Evolutionary conservation across 352 stramenopile species (phyloP), one percentile per base, ranked within the genome.

Genomic region (Phytopythium oedochilum): DNA sequence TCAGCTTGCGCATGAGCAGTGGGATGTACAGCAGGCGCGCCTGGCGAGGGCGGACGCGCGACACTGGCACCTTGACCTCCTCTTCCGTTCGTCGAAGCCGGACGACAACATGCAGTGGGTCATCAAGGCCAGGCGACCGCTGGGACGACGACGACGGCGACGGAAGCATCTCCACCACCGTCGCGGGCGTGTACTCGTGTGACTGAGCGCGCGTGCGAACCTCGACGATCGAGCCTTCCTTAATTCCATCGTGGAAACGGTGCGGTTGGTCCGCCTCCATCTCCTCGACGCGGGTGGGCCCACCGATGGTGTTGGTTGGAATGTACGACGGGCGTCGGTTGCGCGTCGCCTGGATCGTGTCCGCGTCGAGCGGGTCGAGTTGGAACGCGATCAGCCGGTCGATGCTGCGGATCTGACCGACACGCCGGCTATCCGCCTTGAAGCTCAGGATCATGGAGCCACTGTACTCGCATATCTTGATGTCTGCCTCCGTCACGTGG

Each of bases 371-470:
- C 5, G 83, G 69, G 55, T 93, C 82, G 22, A 95, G 63, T 57
- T 95, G 86, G 53, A 93, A 95, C 22, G 86, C 86, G 51, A 95
- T 89, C 12, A 95, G 60, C 1, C 84, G 75, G 26, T 95, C 86
- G 52, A 95, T 91, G 61, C 83, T 94, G 29, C 86, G 83, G 48
- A 95, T 94, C 58, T 93, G 83, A 17, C 79, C 83, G 23, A 95
- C 75, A 17, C 85, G 80, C 9, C 86, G 83, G 39, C 78, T 92
- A 55, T 95, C 86, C 4, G 86, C 82, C 64, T 95, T 95, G 58
- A 93, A 94, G 49, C 83, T 91, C 57, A 91, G 50, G 50, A 95
- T 95, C 74, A 91, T 92, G 4, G 81, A 93, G 15, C 85, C 85
- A 17, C 69, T 89, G 67, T 81, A 95, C 55, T 95, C 85, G 45